Evolutionary conservation across 768 basidiomycete species (phyloP), one percentile per base, ranked within the genome.

Genomic region (Russula dissimulans): DNA sequence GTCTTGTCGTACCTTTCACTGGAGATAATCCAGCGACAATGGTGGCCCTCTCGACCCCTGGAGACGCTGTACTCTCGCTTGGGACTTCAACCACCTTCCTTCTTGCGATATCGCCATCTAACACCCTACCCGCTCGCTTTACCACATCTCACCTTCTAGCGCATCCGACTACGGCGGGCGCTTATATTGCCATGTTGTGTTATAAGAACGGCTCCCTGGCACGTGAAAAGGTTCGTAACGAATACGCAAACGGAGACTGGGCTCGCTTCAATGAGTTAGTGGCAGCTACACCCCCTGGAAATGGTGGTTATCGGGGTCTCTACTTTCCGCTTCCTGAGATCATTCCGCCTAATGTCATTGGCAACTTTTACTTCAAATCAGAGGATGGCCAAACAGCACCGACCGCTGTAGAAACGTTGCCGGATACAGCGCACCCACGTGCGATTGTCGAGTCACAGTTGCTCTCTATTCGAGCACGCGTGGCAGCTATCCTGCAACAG

Each of bases 11-110:
- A 3, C 87, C 90, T 0, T 91, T 93, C 69, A 92, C 90, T 0
- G 92, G 92, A 4, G 92, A 95, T 69, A 95, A 95, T 70, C 88
- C 91, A 6, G 87, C 89, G 4, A 89, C 90, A 12, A 83, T 92
- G 55, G 79, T 89, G 53, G 82, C 85, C 0, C 75, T 89, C 34
- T 85, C 85, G 32, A 81, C 81, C 14, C 84, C 87, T 1, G 87
- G 87, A 52, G 91, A 94, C 67, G 91, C 89, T 18, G 75, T 94
- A 18, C 80, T 94, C 31, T 93, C 91, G 9, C 78, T 94, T 22
- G 92, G 92, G 26, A 95, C 91, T 12, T 92, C 91, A 0, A 92
- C 91, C 1, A 94, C 91, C 3, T 81, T 92, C 64, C 79, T 95
- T 17, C 79, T 95, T 44, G 87, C 86, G 26, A 83, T 87, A 31